phyloP scores from a whole-genome alignment of 1,139 yeast genomes.

The Scheffersomyces cryptocercus region DNA sequence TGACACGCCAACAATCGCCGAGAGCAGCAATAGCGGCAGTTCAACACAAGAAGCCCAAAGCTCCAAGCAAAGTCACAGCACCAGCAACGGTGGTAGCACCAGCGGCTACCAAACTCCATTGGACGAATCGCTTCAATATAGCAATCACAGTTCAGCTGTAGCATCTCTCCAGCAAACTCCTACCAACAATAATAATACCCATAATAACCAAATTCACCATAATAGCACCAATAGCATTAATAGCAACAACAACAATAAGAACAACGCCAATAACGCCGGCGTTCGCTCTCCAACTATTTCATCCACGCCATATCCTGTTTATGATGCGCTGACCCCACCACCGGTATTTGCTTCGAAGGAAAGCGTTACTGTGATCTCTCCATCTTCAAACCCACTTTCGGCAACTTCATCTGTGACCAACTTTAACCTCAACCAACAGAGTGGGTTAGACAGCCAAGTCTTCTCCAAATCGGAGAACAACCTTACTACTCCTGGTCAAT shows the following conservation, averaged over 20 bases:
- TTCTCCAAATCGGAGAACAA: slow-evolving; percentile 34
- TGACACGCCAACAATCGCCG: slow-evolving; percentile 1
- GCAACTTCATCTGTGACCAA: slow-evolving; percentile 43
- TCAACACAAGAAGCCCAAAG: too few relatives aligned
- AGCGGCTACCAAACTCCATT: neutral
- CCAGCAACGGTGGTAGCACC: neutral
- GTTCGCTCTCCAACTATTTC: neutral
- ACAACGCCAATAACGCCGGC: neutral
- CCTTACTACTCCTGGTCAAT: slow-evolving; percentile 16
- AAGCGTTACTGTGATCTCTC: slow-evolving; percentile 16
- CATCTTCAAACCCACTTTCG: slow-evolving; percentile 34
- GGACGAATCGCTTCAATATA: neutral
- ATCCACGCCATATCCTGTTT: slow-evolving; percentile 7
- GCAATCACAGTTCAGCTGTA: neutral
- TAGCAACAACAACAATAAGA: neutral
- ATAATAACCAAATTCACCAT: too few relatives aligned
- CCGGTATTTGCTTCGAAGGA: slow-evolving; percentile 14
- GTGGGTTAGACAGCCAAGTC: slow-evolving; percentile 4
- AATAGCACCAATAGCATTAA: neutral
- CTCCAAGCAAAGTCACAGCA: too few relatives aligned
- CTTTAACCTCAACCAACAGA: slow-evolving; percentile 23
- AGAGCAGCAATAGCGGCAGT: neutral
- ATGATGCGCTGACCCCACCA: slow-evolving; percentile 14
- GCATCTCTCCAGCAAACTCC: slow-evolving; percentile 1
- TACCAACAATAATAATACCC: neutral